Conservation (phyloP, 2,329 filamentous ascomycete genomes). For the Aciculosporium take region DNA sequence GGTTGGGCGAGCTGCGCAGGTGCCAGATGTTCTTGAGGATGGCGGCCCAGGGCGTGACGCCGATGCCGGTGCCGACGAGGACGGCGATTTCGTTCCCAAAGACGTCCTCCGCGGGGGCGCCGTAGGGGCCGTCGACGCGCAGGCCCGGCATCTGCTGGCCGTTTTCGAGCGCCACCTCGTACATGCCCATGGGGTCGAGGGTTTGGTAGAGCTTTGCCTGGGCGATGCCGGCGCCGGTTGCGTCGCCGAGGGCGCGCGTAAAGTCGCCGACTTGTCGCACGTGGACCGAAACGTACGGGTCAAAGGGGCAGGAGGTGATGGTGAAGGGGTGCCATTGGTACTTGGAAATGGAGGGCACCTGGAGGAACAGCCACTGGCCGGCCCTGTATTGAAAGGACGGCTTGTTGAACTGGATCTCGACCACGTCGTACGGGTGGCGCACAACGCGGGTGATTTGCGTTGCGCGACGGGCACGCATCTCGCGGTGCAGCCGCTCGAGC, state of each 20-base stretch:
- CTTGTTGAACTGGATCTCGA: constrained; percentile 95
- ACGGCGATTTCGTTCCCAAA: constrained; percentile 87
- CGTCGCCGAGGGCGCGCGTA: constrained; percentile 82
- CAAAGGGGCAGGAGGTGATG: constrained; percentile 94
- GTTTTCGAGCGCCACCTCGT: constrained; percentile 88
- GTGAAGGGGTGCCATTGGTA: constrained; percentile 98
- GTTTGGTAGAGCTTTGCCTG: constrained; percentile 84
- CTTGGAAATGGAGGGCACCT: constrained; percentile 74
- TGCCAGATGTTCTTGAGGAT: constrained; percentile 99
- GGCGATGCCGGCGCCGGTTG: constrained; percentile 77
- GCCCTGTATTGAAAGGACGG: constrained; percentile 96
- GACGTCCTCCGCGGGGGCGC: constrained; percentile 92
- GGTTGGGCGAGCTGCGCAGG: constrained; percentile 76
- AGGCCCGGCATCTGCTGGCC: constrained; percentile 83
- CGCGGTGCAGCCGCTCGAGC: constrained; percentile 76
- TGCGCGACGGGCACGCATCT: constrained; percentile 67
- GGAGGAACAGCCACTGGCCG: constrained; percentile 94
- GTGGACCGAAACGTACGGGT: constrained; percentile 88
- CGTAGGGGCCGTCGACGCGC: constrained; percentile 89
- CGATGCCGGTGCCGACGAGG: constrained; percentile 74
- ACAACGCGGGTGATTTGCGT: constrained; percentile 91
- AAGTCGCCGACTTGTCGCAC: constrained; percentile 96
- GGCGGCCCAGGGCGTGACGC: constrained; percentile 73
- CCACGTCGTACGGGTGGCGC: constrained; percentile 88
- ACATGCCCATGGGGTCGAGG: constrained; percentile 90